Evolutionary conservation across 352 stramenopile species (phyloP), one percentile per base, ranked within the genome.

Genomic region (Thraustochytrium sp.): DNA sequence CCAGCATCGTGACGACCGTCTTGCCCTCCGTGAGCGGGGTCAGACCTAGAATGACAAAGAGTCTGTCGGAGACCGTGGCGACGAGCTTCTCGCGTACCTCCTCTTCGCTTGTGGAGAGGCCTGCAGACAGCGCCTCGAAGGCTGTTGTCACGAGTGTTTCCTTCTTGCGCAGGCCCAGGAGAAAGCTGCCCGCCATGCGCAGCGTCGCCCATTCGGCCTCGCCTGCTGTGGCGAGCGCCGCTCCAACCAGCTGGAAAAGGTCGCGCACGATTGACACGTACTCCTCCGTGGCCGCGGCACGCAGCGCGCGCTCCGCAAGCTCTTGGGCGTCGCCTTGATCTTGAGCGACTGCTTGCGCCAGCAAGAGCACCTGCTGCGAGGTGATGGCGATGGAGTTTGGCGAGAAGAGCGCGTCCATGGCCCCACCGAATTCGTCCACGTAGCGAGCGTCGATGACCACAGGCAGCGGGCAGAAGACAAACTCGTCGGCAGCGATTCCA

Each of bases 361-460:
- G 40, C 40, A 77, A 38, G 16, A 74, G 26, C 5, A 77, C 65
- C 26, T 77, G 65, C 65, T 77, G 65, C 40, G 26, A 13, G 18
- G 65, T 77, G 26, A 68, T 77, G 8, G 65, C 11, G 0, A 31
- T 76, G 8, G 65, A 77, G 31, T 64, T 23, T 36, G 68, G 68
- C 11, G 68, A 23, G 46, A 77, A 77, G 31, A 77, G 65, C 11
- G 65, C 11, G 42, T 77, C 65, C 23, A 36, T 11, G 23, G 38
- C 26, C 8, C 65, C 46, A 18, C 65, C 65, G 3, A 76, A 64
- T 61, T 77, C 65, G 29, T 77, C 65, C 38, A 77, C 65, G 65
- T 64, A 77, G 16, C 65, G 65, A 61, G 11, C 31, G 46, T 77
- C 65, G 16, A 77, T 3, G 26, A 77, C 31, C 16, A 77, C 65